Evolutionary conservation across 495 filamentous ascomycete species (phyloP), one percentile per base, ranked within the genome.

Genomic region (Penicillium waksmanii): DNA sequence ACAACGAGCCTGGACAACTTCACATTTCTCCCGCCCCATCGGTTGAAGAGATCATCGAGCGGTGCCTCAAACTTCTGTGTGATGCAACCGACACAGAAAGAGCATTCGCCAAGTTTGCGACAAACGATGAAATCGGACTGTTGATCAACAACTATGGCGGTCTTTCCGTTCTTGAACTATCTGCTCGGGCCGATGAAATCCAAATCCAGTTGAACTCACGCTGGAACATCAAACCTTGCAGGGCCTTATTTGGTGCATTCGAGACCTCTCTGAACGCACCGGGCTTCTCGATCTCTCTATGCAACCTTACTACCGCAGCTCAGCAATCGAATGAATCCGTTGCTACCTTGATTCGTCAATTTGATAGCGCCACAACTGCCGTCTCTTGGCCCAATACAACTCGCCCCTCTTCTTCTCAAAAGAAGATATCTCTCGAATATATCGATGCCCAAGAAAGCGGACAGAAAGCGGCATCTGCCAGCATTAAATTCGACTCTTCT

Each of bases 231-330:
- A 33, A 15, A 21, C 55, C 55, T 2, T 57, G 35, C 34, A 57
- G 47, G 38, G 36, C 23, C 11, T 27, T 31, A n/a, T 51, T 40
- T 27, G 55, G 47, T 43, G 5, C 23, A 43, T 57, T 57, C 23
- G 55, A 57, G 36, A 57, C 35, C 3, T 57, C 47, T 18, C 42
- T 51, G 5, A 57, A 57, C 15, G 55, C 55, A n/a, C 55, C 55
- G 3, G 55, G 55, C n/a, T 57, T 56, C 33, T 56, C 54, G 13
- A 56, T 56, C 19, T 48, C 55, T 17, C 47, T 57, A n/a, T 57
- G 48, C 55, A 57, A 57, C 9, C 34, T 57, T 15, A 51, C 47
- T 13, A 35, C 46, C 11, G 48, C 48, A 27, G 55, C 55, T 15
- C 33, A 31, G 5, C 47, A 51, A 19, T 36, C 44, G 13, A 43